Conservation (phyloP, 306 rosid genomes). For the Begonia fuchsioides region DNA sequence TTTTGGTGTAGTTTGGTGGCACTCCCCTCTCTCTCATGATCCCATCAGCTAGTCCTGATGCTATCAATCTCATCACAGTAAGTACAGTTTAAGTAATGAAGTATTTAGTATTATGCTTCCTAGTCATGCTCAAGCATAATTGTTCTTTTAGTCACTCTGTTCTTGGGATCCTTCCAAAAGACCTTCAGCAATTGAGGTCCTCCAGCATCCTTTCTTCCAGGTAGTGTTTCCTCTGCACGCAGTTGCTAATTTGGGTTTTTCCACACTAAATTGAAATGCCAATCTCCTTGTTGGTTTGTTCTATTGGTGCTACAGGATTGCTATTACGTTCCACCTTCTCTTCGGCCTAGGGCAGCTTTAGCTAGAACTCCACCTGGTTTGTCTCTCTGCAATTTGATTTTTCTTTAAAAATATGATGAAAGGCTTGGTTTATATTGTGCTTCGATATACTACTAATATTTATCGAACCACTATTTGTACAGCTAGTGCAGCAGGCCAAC, state of each 20-base stretch:
- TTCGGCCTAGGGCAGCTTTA: conserved; percentile 47
- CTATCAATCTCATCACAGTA: conserved; percentile 68
- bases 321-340: conserved; percentile 85
- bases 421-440: too few relatives aligned
- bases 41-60: conserved; percentile 63
- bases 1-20: conserved; percentile 40
- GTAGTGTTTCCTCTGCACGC: conserved; percentile 12
- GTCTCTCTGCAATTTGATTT: not conserved
- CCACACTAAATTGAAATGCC: too few relatives aligned
- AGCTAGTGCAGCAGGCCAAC: conserved; percentile 45
- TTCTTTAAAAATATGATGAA: not conserved
- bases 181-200: conserved; percentile 85
- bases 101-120: not conserved
- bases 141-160: conserved; percentile 54
- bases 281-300: too few relatives aligned
- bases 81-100: conserved; percentile 10
- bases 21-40: conserved; percentile 55
- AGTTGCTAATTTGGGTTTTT: too few relatives aligned
- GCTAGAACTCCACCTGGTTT: conserved; percentile 67
- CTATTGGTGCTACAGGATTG: conserved; percentile 38
- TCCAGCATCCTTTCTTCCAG: conserved; percentile 98
- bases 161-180: conserved; percentile 96
- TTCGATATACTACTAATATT: too few relatives aligned
- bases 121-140: not conserved
- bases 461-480: not conserved